These are phyloP conservation scores for Sodiomyces alkalinus DNA, from an alignment of 2,329 filamentous ascomycete genomes.

Conservation along the genomic window DNA sequence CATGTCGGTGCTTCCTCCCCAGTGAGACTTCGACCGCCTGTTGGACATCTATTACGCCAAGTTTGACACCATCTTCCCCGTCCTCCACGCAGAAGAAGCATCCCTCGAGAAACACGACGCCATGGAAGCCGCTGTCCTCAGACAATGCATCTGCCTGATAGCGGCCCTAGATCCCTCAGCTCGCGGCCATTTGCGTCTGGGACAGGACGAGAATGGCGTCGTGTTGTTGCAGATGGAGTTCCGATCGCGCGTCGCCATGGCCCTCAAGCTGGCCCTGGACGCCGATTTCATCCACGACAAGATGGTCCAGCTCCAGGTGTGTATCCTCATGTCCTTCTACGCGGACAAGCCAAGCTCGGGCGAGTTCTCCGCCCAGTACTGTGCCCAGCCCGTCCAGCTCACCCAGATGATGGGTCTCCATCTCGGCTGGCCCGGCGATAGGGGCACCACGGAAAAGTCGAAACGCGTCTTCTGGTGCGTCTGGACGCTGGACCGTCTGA, in stretches of 20 bases:
- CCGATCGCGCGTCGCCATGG: conserved; percentile 5
- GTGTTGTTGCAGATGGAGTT: conserved; percentile 7
- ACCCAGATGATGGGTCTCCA: conserved; percentile 16
- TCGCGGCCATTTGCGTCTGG: conserved; percentile 7
- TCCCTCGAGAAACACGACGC: conserved; percentile 8
- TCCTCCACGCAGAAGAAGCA: conserved; percentile 9
- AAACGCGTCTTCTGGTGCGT: conserved; percentile 11
- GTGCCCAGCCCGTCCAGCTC: conserved; percentile 10
- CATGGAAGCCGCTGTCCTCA: conserved; percentile 8
- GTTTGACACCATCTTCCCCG: conserved; percentile 10
- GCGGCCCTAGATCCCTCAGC: conserved; percentile 9
- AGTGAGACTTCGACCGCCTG: conserved; percentile 5
- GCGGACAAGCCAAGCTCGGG: conserved; percentile 6
- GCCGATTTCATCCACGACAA: conserved; percentile 7
- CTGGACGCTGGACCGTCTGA: conserved; percentile 11
- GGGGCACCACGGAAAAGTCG: conserved; percentile 7
- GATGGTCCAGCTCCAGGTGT: conserved; percentile 7
- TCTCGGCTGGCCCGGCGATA: conserved; percentile 10
- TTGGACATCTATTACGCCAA: conserved; percentile 9
- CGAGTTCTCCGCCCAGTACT: conserved; percentile 8
- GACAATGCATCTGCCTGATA: conserved; percentile 10
- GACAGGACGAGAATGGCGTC: conserved; percentile 2
- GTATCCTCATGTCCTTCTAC: conserved; percentile 9
- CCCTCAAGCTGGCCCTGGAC: conserved; percentile 7
- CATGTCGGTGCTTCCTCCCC: conserved; percentile 5